Evolutionary conservation across 2,329 filamentous ascomycete genomes (phyloP).

Genomic region (Arthroderma sp.): DNA sequence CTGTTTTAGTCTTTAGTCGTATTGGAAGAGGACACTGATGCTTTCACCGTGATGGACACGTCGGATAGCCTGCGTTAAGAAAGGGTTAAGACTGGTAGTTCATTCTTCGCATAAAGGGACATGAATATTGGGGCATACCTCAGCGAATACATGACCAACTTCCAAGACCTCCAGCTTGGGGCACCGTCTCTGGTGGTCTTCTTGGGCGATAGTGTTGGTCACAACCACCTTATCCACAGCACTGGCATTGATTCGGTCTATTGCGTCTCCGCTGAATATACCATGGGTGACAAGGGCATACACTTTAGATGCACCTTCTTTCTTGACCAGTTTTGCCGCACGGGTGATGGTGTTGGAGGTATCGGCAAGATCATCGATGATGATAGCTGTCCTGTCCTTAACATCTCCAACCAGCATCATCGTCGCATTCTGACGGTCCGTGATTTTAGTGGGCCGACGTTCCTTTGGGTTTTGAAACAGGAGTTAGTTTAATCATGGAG

Average conservation of each 20-base stretch:
- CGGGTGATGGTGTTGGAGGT: constrained; percentile 95
- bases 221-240: constrained; percentile 87
- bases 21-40: constrained; percentile 88
- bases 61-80: constrained; percentile 55
- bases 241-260: constrained; percentile 85
- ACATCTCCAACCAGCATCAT: constrained; percentile 95
- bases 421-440: constrained; percentile 63
- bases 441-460: constrained; percentile 76
- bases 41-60: constrained; percentile 95
- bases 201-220: constrained; percentile 87
- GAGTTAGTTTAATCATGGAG: constrained; percentile 14
- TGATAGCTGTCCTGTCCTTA: constrained; percentile 64
- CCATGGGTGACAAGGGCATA: constrained; percentile 91
- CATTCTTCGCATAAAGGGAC: constrained; percentile 6
- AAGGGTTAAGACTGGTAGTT: constrained; percentile 14
- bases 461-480: constrained; percentile 42
- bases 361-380: constrained; percentile 89
- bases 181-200: constrained; percentile 62
- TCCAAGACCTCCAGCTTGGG: constrained; percentile 87
- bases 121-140: constrained; percentile 40
- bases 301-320: constrained; percentile 74
- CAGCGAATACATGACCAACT: constrained; percentile 76
- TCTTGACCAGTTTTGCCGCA: constrained; percentile 91
- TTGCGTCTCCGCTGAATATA: constrained; percentile 87
- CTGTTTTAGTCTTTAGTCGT: constrained; percentile 41